phyloP scores from a whole-genome alignment of 176 grass and related monocot genomes.

The Hsuehochloa calcarea region DNA sequence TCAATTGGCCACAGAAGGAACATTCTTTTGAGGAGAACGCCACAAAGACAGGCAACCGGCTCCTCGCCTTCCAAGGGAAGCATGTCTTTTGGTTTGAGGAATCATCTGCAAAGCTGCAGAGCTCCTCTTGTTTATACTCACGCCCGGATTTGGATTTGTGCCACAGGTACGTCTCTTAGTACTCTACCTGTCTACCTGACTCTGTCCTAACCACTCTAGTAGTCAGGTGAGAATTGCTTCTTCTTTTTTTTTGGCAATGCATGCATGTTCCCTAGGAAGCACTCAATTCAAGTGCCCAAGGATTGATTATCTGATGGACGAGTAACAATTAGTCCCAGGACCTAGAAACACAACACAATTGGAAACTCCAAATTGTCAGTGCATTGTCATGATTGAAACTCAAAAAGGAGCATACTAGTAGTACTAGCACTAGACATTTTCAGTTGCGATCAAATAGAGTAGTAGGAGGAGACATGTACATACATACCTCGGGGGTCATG shows the following conservation, averaged over 20 bases:
- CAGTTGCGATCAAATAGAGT: neutral
- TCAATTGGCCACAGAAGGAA: neutral
- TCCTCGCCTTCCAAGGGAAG: neutral
- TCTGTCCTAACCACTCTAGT: neutral
- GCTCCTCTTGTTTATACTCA: neutral
- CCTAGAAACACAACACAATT: neutral
- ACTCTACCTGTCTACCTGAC: neutral
- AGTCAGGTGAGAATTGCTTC: neutral
- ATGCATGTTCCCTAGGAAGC: neutral
- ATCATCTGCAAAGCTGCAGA: neutral
- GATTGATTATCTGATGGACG: neutral
- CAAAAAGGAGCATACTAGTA: neutral
- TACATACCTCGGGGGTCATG: constrained; percentile 68
- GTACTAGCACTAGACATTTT: neutral
- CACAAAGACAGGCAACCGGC: too few relatives aligned
- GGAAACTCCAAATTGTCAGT: neutral
- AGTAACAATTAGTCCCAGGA: neutral
- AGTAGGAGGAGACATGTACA: neutral
- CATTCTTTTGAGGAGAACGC: neutral
- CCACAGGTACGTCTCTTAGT: neutral
- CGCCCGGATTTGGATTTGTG: neutral
- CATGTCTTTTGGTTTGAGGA: neutral
- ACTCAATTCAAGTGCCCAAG: neutral
- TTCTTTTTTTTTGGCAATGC: neutral
- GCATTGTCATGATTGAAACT: neutral